These are phyloP conservation scores for Candida sp. DNA, from an alignment of 1,139 yeast genomes.

Conservation along the genomic window DNA sequence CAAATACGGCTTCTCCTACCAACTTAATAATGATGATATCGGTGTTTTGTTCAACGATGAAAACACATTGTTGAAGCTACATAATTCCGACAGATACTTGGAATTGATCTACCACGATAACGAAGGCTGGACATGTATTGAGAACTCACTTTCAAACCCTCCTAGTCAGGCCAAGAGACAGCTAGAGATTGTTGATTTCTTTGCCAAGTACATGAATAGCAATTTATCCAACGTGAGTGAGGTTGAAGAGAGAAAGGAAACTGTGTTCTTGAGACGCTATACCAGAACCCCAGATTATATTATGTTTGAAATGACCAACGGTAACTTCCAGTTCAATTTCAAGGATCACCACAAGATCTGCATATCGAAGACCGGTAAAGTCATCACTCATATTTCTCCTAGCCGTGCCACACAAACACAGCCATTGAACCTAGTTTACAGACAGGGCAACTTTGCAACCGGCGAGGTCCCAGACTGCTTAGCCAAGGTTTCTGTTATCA, in stretches of 20 bases:
- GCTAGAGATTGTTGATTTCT: conserved; percentile 82
- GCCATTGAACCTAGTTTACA: conserved; percentile 62
- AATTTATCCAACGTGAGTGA: conserved; percentile 79
- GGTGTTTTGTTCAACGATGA: conserved; percentile 93
- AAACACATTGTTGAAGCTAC: conserved; percentile 74
- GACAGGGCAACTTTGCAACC: conserved; percentile 65
- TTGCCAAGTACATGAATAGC: conserved; percentile 83
- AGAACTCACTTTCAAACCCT: conserved; percentile 56
- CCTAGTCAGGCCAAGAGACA: conserved; percentile 71
- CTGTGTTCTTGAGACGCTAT: conserved; percentile 79
- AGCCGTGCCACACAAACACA: conserved; percentile 74
- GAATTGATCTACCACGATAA: conserved; percentile 61
- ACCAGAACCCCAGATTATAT: conserved; percentile 79
- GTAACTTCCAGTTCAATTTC: conserved; percentile 92
- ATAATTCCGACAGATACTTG: conserved; percentile 66
- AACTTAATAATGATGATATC: conserved; percentile 85
- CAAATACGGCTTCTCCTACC: conserved; percentile 95
- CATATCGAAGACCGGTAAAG: conserved; percentile 74
- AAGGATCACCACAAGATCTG: conserved; percentile 93
- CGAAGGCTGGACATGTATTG: conserved; percentile 78
- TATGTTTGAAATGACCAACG: conserved; percentile 94
- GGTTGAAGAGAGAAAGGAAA: conserved; percentile 59
- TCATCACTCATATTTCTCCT: conserved; percentile 84
- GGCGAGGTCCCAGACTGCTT: conserved; percentile 56
- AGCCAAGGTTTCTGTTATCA: conserved; percentile 38